These are phyloP conservation scores for Scutellaria minor DNA, from an alignment of 257 asterid genomes.

Conservation along the genomic window DNA sequence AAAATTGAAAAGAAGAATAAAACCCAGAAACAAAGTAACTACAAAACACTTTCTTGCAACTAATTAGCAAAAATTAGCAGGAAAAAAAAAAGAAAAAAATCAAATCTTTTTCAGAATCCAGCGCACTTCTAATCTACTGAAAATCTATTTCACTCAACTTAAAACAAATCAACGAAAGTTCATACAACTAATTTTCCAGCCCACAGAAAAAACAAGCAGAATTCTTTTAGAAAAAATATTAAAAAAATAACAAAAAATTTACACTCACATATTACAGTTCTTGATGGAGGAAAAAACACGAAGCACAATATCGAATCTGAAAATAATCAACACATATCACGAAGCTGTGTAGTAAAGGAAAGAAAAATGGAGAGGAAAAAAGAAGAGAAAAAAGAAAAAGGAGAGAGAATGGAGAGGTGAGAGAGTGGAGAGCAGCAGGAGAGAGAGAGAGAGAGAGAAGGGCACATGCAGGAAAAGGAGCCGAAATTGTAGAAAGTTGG, in stretches of 20 bases:
- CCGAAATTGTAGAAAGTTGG: constrained; percentile 45
- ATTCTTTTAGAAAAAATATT: background rate
- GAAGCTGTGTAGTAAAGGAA: constrained; percentile 33
- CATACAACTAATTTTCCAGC: constrained; percentile 1
- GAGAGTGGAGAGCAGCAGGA: constrained; percentile 38
- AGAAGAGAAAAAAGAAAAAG: constrained; percentile 13
- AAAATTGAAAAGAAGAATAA: background rate
- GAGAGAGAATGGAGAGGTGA: constrained; percentile 40
- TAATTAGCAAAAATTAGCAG: constrained; percentile 15
- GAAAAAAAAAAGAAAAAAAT: background rate
- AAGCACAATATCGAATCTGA: constrained; percentile 42
- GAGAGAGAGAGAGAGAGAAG: constrained; percentile 22
- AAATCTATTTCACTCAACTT: background rate
- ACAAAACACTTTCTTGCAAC: background rate
- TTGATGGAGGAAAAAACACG: constrained; percentile 26
- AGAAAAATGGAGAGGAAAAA: background rate
- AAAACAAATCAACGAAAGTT: constrained; percentile 1
- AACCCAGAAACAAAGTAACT: constrained; percentile 13
- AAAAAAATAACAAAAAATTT: background rate
- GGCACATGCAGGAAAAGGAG: constrained; percentile 52
- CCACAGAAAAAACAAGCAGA: constrained; percentile 4
- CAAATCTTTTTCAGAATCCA: constrained; percentile 14
- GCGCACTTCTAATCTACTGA: constrained; percentile 36
- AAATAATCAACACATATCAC: constrained; percentile 46
- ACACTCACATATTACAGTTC: constrained; percentile 40